phyloP scores from a whole-genome alignment of 2,329 filamentous ascomycete genomes.

The Alternaria sp. region DNA sequence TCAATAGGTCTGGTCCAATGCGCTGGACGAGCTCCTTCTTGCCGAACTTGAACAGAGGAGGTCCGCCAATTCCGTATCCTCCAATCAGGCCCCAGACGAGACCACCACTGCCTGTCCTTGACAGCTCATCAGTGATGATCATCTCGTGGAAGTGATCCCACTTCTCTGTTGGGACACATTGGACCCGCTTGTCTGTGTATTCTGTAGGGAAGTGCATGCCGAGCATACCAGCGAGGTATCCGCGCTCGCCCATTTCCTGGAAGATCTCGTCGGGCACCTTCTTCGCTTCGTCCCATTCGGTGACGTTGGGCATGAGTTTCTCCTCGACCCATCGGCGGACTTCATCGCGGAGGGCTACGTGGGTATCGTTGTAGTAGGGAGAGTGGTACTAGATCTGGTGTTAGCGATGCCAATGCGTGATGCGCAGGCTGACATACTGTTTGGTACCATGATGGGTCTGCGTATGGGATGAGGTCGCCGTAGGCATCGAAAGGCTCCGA shows the following conservation, averaged over 20 bases:
- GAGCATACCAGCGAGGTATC: conserved; percentile 72
- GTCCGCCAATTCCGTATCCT: conserved; percentile 91
- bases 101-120: conserved; percentile 84
- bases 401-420: conserved; percentile 5
- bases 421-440: conserved; percentile 64
- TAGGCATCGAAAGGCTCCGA: conserved; percentile 81
- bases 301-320: conserved; percentile 88
- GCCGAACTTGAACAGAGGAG: conserved; percentile 90
- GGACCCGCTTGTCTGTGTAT: conserved; percentile 71
- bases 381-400: conserved; percentile 76
- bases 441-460: conserved; percentile 94
- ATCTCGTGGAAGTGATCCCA: conserved; percentile 99
- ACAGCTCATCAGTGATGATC: conserved; percentile 92
- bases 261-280: conserved; percentile 87
- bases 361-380: conserved; percentile 93
- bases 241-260: conserved; percentile 83
- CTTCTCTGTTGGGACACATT: conserved; percentile 81
- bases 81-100: conserved; percentile 97
- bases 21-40: conserved; percentile 83
- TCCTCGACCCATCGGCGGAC: conserved; percentile 89
- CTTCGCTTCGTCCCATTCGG: conserved; percentile 96
- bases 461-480: conserved; percentile 87
- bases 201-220: conserved; percentile 72
- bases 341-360: conserved; percentile 88
- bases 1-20: conserved; percentile 85